These are phyloP conservation scores for Corniculantispora saksenae DNA, from an alignment of 2,329 filamentous ascomycete genomes.

Conservation along the genomic window DNA sequence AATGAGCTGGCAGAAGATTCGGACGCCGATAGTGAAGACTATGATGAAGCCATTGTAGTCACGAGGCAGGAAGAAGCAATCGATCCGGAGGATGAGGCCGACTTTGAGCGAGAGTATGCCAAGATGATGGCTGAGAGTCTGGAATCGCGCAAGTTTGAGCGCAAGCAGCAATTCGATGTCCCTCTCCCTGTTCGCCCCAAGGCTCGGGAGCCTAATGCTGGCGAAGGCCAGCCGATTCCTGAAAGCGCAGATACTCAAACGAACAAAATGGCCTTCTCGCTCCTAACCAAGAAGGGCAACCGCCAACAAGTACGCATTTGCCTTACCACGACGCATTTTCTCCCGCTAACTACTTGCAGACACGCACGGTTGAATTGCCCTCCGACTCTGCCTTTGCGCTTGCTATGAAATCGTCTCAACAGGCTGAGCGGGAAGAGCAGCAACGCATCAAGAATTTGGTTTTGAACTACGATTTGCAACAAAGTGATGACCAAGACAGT, in stretches of 20 bases:
- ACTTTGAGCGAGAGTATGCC: constrained; percentile 96
- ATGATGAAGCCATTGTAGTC: constrained; percentile 88
- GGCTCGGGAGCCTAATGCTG: constrained; percentile 48
- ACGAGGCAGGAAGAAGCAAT: constrained; percentile 86
- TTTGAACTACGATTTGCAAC: constrained; percentile 90
- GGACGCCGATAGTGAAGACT: constrained; percentile 57
- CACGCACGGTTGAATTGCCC: constrained; percentile 84
- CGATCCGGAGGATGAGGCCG: constrained; percentile 91
- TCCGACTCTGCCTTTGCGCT: constrained; percentile 93
- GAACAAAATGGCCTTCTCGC: constrained; percentile 89
- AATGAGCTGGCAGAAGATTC: constrained; percentile 54
- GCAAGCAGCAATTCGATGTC: constrained; percentile 94
- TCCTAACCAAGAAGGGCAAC: constrained; percentile 94
- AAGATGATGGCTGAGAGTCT: constrained; percentile 98
- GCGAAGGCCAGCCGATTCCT: constrained; percentile 15
- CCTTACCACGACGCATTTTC: neutral
- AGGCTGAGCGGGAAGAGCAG: constrained; percentile 93
- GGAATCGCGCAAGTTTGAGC: constrained; percentile 93
- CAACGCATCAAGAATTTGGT: constrained; percentile 98
- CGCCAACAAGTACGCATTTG: constrained; percentile 72
- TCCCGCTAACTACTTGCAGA: constrained; percentile 51
- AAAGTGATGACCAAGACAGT: constrained; percentile 80
- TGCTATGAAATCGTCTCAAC: constrained; percentile 93
- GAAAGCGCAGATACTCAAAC: constrained; percentile 22
- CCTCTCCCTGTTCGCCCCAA: constrained; percentile 84